Evolutionary conservation across 768 basidiomycete genomes (phyloP).

Genomic region (Gloeophyllum trabeum): DNA sequence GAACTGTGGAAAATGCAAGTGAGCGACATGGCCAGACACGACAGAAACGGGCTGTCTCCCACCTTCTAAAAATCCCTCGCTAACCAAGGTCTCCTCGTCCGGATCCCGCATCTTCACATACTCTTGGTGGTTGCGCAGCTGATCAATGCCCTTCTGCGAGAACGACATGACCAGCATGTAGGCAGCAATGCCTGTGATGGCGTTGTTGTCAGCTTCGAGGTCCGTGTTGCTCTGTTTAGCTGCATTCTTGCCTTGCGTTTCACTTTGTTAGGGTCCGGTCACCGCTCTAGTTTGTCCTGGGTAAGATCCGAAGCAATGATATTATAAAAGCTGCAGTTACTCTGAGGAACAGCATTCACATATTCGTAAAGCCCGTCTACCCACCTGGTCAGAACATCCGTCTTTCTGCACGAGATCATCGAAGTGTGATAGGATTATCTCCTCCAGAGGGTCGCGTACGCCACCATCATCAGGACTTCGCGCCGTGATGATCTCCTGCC

Average conservation of each 20-base stretch:
- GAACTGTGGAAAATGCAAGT: conserved; percentile 30
- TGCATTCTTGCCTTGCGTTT: conserved; percentile 64
- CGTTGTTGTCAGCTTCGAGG: conserved; percentile 71
- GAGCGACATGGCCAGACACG: conserved; percentile 6
- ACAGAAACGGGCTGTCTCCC: conserved; percentile 3
- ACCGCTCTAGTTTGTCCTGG: conserved; percentile 41
- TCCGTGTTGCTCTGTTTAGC: conserved; percentile 66
- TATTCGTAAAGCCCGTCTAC: conserved; percentile 91
- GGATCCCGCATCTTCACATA: conserved; percentile 74
- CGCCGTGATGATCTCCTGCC: conserved; percentile 13
- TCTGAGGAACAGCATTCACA: conserved; percentile 76
- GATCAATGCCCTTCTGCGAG: conserved; percentile 86
- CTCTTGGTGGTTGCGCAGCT: conserved; percentile 67
- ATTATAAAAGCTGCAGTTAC: conserved; percentile 23
- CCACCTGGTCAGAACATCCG: conserved; percentile 85
- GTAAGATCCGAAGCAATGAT: conserved; percentile 7
- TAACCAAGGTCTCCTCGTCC: conserved; percentile 63
- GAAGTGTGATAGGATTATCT: conserved; percentile 64
- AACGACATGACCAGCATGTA: conserved; percentile 91
- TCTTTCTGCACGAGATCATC: conserved; percentile 97
- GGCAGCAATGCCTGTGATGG: conserved; percentile 77
- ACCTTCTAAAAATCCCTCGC: conserved; percentile 78
- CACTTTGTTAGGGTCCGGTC: conserved; percentile 74
- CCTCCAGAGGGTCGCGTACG: conserved; percentile 63
- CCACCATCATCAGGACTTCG: conserved; percentile 24